Base-by-base conservation (phyloP, 345 rosid genomes). In the Arabidopsis arenosa region DNA sequence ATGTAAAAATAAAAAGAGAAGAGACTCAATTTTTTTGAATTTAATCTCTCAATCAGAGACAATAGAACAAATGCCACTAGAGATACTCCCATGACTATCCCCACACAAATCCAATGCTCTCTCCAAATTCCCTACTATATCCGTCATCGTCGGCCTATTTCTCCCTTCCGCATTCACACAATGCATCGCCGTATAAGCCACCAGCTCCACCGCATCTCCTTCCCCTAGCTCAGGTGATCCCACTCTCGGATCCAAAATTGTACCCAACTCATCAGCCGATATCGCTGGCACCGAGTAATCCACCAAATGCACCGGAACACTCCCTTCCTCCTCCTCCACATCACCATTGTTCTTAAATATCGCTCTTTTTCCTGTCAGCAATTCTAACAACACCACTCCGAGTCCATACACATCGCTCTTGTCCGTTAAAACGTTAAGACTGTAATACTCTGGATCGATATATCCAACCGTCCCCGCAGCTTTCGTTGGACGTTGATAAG, bases 391-490 rank as follows among this genome's bases (percentile, higher is more conserved):
- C 40, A 93, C 98, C 7, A 93, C 96, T 0, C 98, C 98, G 1
- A 93, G 76, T 1, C 98, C 97, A 8, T 93, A 93, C 30, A 93
- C 97, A 44, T 93, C 98, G 33, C 96, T 91, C 83, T 93, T 91
- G 0, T 88, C 84, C 0, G 98, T 93, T 41, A 91, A 69, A 9
- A 91, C 94, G 35, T 90, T 88, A 5, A 88, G 76, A n/a, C 96
- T 89, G n/a, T 90, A 90, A 75, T 91, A 93, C 69, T 93, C 97
- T 0, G 98, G 98, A 80, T 90, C 98, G 10, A 93, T 90, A 83
- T 91, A 93, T 7, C 97, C 97, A 3, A 93, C 88, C 3, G 96
- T 91, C 32, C 98, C 98, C 1, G 91, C 96, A 2, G 96, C 97
- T 78, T 88, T 89, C 66, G 74, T 72, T 5, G 92, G 89, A 72